phyloP scores from a whole-genome alignment of 768 basidiomycete genomes.

The Naganishia onofrii region DNA sequence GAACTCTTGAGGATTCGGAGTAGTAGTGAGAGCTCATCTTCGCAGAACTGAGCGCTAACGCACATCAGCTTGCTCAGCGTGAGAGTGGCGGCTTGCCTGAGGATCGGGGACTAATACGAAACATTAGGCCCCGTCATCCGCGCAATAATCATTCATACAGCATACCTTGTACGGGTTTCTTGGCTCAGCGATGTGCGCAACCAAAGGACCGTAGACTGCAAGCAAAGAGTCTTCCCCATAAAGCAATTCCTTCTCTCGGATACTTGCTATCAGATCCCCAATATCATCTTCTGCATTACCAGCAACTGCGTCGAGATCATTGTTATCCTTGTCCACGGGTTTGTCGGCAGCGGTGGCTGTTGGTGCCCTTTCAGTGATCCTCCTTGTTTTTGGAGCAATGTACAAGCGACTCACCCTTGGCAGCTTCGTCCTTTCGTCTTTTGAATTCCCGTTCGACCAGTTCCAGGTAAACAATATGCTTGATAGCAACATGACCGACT shows the following conservation, averaged over 20 bases:
- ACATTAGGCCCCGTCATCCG: neutral
- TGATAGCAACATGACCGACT: slow-evolving; percentile 94
- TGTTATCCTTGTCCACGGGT: slow-evolving; percentile 60
- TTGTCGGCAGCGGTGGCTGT: slow-evolving; percentile 61
- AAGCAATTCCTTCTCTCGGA: slow-evolving; percentile 82
- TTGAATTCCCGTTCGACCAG: slow-evolving; percentile 95
- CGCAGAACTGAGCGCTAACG: slow-evolving; percentile 89
- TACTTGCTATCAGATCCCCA: slow-evolving; percentile 78
- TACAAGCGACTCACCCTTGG: slow-evolving; percentile 60
- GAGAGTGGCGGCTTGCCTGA: slow-evolving; percentile 81
- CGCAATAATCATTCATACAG: neutral
- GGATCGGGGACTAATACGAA: slow-evolving; percentile 67
- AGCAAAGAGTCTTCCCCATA: slow-evolving; percentile 79
- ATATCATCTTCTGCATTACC: slow-evolving; percentile 98
- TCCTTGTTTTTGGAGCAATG: slow-evolving; percentile 2
- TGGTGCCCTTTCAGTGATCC: slow-evolving; percentile 6
- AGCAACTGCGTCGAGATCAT: slow-evolving; percentile 94
- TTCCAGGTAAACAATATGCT: slow-evolving; percentile 94
- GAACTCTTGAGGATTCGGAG: slow-evolving; percentile 94
- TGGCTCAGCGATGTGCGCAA: slow-evolving; percentile 80
- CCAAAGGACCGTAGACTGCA: slow-evolving; percentile 80
- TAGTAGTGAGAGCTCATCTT: slow-evolving; percentile 77
- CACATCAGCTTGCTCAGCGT: slow-evolving; percentile 95
- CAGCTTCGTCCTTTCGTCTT: slow-evolving; percentile 85
- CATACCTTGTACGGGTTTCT: slow-evolving; percentile 85